Percentiles rank a stretch among this genome's conserved stretches.
Conservation (phyloP, 805 yeast species). For the Debaryomyces tyrocola region DNA sequence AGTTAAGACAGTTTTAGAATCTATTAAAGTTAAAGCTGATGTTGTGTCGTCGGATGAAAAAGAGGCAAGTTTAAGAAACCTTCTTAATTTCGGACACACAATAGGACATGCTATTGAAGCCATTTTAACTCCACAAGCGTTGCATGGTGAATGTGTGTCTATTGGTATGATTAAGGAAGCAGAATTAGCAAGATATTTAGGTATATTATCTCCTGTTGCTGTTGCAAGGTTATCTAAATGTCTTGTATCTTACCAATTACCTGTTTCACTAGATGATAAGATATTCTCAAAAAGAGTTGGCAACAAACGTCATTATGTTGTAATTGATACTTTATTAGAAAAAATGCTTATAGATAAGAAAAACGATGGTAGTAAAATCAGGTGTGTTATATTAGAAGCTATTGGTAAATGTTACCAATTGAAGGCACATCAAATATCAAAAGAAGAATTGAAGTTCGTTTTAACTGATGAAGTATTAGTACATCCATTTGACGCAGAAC, state of each 20-base stretch:
- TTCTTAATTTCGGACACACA: slow-evolving; percentile 93
- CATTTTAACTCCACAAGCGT: slow-evolving; percentile 90
- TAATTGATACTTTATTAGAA: slow-evolving; percentile 69
- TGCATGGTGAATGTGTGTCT: slow-evolving; percentile 99
- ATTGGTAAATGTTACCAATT: slow-evolving; percentile 90
- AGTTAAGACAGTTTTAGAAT: slow-evolving; percentile 75
- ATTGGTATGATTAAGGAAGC: slow-evolving; percentile 94
- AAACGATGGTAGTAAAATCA: slow-evolving; percentile 89
- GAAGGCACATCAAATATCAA: slow-evolving; percentile 81
- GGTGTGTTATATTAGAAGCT: slow-evolving; percentile 76
- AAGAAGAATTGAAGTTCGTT: slow-evolving; percentile 76
- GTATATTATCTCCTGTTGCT: slow-evolving; percentile 86
- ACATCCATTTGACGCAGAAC: slow-evolving; percentile 46
- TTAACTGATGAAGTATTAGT: slow-evolving; percentile 81
- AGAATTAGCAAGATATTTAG: slow-evolving; percentile 88
- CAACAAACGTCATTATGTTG: slow-evolving; percentile 58
- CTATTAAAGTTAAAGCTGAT: slow-evolving; percentile 87
- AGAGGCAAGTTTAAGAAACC: slow-evolving; percentile 89
- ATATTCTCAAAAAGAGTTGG: slow-evolving; percentile 65
- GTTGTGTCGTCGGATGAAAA: slow-evolving; percentile 94
- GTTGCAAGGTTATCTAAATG: slow-evolving; percentile 87
- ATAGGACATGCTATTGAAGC: slow-evolving; percentile 99
- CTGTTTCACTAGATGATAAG: slow-evolving; percentile 74
- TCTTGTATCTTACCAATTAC: slow-evolving; percentile 81
- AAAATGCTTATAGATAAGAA: slow-evolving; percentile 97